Conservation (phyloP, 2,329 filamentous ascomycete species). For the Scytalidium sp. region DNA sequence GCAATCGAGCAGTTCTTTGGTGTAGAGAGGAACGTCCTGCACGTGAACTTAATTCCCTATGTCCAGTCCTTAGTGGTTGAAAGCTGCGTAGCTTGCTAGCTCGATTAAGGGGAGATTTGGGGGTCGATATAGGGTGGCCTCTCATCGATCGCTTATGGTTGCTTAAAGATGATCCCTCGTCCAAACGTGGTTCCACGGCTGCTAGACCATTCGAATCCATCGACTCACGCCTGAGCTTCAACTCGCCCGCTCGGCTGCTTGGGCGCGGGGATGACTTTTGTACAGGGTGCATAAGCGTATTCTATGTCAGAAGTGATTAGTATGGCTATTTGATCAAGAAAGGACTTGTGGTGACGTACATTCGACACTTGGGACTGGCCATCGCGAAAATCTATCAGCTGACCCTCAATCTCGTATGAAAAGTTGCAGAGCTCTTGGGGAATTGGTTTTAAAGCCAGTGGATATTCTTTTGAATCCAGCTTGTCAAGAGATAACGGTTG, state of each 20-base stretch:
- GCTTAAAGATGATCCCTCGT: conserved; percentile 11
- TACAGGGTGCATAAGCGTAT: background rate
- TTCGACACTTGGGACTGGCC: background rate
- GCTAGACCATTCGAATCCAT: background rate
- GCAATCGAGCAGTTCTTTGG: background rate
- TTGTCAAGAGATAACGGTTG: conserved; percentile 60
- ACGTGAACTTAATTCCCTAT: background rate
- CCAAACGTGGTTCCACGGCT: background rate
- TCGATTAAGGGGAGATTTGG: conserved; percentile 15
- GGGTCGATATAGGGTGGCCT: conserved; percentile 6
- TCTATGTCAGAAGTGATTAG: background rate
- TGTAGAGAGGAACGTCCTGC: background rate
- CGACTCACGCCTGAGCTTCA: background rate
- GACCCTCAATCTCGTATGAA: conserved; percentile 66
- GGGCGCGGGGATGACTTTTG: background rate
- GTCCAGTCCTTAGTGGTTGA: background rate
- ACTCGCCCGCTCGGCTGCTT: background rate
- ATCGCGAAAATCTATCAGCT: conserved; percentile 59
- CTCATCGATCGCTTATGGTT: conserved; percentile 12
- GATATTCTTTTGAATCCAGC: conserved; percentile 86
- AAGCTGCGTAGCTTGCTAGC: background rate
- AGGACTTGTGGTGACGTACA: background rate
- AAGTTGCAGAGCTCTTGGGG: conserved; percentile 76
- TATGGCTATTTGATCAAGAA: background rate
- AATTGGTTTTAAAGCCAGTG: conserved; percentile 78